Evolutionary conservation across 495 filamentous ascomycete genomes (phyloP).

Genomic region (Hypoxylon perforatum): DNA sequence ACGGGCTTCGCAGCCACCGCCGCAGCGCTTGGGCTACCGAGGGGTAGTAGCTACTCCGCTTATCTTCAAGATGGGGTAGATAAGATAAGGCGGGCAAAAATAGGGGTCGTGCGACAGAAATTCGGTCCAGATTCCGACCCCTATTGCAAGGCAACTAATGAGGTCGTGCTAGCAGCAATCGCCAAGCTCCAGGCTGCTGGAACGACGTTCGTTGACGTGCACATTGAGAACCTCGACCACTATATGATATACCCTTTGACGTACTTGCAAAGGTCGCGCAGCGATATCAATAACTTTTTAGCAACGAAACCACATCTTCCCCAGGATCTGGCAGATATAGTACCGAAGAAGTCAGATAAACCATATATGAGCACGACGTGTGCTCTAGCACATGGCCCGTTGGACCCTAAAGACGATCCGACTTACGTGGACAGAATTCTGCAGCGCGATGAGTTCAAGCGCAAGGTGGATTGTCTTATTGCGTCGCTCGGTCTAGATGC

Average conservation of each 20-base stretch:
- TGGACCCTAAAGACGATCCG: constrained; percentile 35
- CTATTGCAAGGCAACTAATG: constrained; percentile 37
- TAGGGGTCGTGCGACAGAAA: constrained; percentile 44
- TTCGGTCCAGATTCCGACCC: constrained; percentile 44
- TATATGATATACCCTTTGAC: constrained; percentile 40
- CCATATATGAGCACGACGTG: constrained; percentile 30
- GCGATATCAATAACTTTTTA: constrained; percentile 51
- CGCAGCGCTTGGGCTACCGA: constrained; percentile 31
- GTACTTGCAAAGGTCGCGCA: constrained; percentile 41
- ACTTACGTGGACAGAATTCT: constrained; percentile 37
- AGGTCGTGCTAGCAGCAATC: constrained; percentile 41
- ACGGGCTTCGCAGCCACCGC: constrained; percentile 39
- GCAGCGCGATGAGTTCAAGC: constrained; percentile 36
- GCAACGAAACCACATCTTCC: constrained; percentile 39
- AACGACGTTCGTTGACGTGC: constrained; percentile 42
- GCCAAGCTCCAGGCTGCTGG: constrained; percentile 30
- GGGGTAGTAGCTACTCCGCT: constrained; percentile 45
- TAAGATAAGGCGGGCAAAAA: constrained; percentile 34
- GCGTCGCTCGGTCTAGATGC: constrained; percentile 39
- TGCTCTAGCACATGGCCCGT: constrained; percentile 27
- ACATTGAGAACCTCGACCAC: constrained; percentile 47
- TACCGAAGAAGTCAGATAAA: constrained; percentile 25
- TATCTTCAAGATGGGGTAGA: constrained; percentile 17
- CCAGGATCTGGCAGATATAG: constrained; percentile 27
- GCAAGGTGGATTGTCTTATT: constrained; percentile 39